These are phyloP conservation scores for Plantago coronopus DNA, from an alignment of 305 asterid species.

Conservation along the genomic window DNA sequence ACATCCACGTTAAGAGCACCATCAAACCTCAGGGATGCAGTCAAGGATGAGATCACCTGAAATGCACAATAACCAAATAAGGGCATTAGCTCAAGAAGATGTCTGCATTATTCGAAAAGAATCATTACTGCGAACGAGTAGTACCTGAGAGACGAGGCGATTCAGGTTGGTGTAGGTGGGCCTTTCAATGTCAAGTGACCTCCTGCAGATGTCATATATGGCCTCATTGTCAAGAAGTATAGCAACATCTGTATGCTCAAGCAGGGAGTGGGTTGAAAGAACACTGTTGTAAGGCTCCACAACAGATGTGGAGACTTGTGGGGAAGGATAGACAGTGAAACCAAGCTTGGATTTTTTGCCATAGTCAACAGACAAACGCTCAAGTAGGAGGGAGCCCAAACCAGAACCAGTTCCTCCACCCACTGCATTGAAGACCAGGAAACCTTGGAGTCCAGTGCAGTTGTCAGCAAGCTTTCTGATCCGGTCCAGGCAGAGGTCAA, in stretches of 20 bases:
- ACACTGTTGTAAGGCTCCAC: slow-evolving; percentile 31
- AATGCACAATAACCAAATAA: neutral
- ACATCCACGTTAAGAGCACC: slow-evolving; percentile 13
- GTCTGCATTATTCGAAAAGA: neutral
- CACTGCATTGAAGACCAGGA: slow-evolving; percentile 16
- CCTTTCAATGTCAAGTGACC: slow-evolving; percentile 29
- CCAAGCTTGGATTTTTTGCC: slow-evolving; percentile 30
- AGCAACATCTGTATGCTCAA: slow-evolving; percentile 28
- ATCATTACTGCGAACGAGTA: neutral
- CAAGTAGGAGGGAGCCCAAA: slow-evolving; percentile 17
- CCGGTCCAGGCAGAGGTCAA: slow-evolving; percentile 18
- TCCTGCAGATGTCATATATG: slow-evolving; percentile 29
- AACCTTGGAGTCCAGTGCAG: slow-evolving; percentile 19
- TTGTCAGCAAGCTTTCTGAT: slow-evolving; percentile 19
- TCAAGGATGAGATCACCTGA: slow-evolving; percentile 22
- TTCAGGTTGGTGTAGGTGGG: slow-evolving; percentile 33
- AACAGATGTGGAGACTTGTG: slow-evolving; percentile 29
- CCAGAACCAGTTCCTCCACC: slow-evolving; percentile 22
- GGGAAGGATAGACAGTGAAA: slow-evolving; percentile 30
- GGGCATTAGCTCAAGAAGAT: neutral
- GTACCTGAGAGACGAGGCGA: slow-evolving; percentile 29
- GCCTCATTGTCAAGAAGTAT: slow-evolving; percentile 29
- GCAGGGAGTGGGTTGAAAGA: slow-evolving; percentile 29
- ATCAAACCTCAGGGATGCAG: slow-evolving; percentile 10
- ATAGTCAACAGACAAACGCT: slow-evolving; percentile 25